Evolutionary conservation across 2,329 filamentous ascomycete species (phyloP).

Genomic region (Periglandula ipomoeae): DNA sequence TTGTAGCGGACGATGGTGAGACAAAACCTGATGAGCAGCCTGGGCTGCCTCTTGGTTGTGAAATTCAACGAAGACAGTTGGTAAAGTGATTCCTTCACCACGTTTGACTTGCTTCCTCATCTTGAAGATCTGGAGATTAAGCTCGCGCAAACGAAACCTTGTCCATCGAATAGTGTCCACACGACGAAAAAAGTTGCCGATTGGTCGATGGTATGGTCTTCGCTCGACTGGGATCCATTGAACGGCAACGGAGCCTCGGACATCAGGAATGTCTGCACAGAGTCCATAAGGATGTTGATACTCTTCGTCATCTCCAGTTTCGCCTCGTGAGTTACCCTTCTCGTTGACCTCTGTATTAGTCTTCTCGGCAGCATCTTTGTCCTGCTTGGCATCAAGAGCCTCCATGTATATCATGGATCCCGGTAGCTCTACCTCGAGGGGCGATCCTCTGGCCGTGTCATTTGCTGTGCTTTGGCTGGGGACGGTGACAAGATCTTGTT

Average conservation of each 20-base stretch:
- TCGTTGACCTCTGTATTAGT: background rate
- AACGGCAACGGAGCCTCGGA: slow-evolving; percentile 49
- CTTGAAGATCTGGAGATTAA: slow-evolving; percentile 41
- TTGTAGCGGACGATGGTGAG: slow-evolving; percentile 78
- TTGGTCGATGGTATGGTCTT: slow-evolving; percentile 60
- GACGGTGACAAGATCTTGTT: slow-evolving; percentile 3
- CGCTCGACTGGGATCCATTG: slow-evolving; percentile 67
- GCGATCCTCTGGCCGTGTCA: background rate
- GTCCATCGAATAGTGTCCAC: slow-evolving; percentile 93
- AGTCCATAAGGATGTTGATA: slow-evolving; percentile 30
- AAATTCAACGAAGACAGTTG: slow-evolving; percentile 89
- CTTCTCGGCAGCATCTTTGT: background rate
- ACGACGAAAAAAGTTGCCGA: slow-evolving; percentile 70
- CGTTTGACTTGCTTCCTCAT: slow-evolving; percentile 66
- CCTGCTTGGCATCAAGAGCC: background rate
- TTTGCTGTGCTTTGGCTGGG: slow-evolving; percentile 5
- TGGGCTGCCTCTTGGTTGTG: slow-evolving; percentile 74
- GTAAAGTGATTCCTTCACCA: slow-evolving; percentile 57
- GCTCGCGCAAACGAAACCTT: slow-evolving; percentile 40
- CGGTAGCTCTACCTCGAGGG: slow-evolving; percentile 7
- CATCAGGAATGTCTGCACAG: slow-evolving; percentile 25
- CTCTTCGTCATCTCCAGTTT: slow-evolving; percentile 18
- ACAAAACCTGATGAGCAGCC: slow-evolving; percentile 73
- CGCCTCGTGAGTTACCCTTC: background rate
- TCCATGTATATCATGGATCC: slow-evolving; percentile 6